Conservation (phyloP, 1,284 basidiomycete species). For the Pisolithus thermaeus region DNA sequence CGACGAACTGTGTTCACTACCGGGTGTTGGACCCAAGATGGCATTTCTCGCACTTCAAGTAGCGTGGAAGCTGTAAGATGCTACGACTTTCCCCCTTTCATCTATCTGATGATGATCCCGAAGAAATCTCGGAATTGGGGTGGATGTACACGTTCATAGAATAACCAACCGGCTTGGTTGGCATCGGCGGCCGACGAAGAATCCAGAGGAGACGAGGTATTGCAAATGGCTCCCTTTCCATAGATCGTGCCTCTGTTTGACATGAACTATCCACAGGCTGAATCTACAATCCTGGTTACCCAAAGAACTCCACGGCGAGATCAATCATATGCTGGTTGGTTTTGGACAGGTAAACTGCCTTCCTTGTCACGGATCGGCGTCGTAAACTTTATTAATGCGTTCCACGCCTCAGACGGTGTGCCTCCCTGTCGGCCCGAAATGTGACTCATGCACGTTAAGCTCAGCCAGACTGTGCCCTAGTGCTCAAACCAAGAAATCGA, state of each 20-base stretch:
- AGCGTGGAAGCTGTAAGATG: constrained; percentile 75
- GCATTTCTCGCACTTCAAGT: constrained; percentile 79
- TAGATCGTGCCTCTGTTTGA: not conserved
- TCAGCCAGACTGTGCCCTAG: constrained; percentile 54
- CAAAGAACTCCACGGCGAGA: constrained; percentile 68
- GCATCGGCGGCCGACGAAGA: constrained; percentile 82
- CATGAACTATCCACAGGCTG: constrained; percentile 39
- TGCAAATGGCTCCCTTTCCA: not conserved
- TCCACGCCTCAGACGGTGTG: constrained; percentile 59
- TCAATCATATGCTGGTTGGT: constrained; percentile 87
- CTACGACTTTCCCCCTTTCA: not conserved
- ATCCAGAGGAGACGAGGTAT: constrained; percentile 83
- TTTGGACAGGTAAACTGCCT: constrained; percentile 73
- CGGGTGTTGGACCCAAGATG: constrained; percentile 93
- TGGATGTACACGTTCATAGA: constrained; percentile 93
- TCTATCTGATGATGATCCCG: constrained; percentile 1
- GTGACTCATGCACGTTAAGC: constrained; percentile 69
- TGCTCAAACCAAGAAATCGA: constrained; percentile 35
- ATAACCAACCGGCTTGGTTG: constrained; percentile 91
- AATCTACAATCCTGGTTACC: constrained; percentile 93
- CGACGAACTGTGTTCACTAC: constrained; percentile 78
- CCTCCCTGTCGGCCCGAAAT: constrained; percentile 76
- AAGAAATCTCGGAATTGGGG: constrained; percentile 92
- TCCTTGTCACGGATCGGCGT: not conserved
- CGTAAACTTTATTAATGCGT: not conserved